Conservation (phyloP, 176 grass and related monocot species). For the Dendrocalamus sinicus region DNA sequence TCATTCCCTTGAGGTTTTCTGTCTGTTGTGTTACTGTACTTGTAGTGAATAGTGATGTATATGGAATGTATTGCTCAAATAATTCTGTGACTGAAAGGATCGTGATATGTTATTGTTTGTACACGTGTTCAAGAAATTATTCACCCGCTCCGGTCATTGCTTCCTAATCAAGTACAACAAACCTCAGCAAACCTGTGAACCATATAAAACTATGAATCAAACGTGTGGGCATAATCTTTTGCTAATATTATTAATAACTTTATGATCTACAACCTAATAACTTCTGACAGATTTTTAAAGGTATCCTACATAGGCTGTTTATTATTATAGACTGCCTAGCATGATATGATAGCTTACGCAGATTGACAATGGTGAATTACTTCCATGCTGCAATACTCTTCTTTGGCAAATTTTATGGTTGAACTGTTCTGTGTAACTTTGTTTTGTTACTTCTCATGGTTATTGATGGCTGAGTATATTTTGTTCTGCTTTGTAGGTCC, state of each 20-base stretch:
- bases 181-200: background rate
- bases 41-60: no score
- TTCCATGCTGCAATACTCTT: background rate
- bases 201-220: background rate
- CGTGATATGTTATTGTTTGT: background rate
- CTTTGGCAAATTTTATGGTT: background rate
- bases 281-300: background rate
- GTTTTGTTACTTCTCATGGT: background rate
- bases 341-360: background rate
- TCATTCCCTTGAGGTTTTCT: background rate
- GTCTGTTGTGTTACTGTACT: no score
- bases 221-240: background rate
- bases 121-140: background rate
- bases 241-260: background rate
- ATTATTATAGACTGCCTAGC: background rate
- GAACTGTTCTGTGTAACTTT: background rate
- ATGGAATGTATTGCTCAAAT: no score
- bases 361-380: background rate
- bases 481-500: slow-evolving; percentile 60
- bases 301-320: background rate
- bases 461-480: background rate
- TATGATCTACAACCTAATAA: background rate
- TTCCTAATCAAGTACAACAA: background rate
- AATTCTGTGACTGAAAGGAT: no score
- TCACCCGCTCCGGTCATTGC: background rate